A percentile compares a stretch with the other conserved stretches of the same genome.
These are phyloP conservation scores for Colletotrichum lentis DNA, from an alignment of 2,329 filamentous ascomycete genomes.

Conservation along the genomic window DNA sequence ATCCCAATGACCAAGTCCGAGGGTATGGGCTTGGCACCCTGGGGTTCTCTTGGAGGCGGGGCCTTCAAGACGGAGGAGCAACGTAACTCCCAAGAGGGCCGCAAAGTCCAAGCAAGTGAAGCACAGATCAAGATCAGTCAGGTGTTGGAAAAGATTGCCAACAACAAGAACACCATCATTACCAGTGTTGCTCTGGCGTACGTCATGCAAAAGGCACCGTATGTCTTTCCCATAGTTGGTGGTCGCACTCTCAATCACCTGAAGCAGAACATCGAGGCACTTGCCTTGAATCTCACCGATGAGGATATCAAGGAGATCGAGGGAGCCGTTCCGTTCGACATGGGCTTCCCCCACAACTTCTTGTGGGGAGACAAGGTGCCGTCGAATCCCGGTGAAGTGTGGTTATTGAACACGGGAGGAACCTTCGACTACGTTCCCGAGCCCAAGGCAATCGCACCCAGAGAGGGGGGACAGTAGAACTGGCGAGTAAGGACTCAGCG, in stretches of 20 bases:
- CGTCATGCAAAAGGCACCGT: slow-evolving; percentile 74
- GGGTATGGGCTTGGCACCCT: slow-evolving; percentile 67
- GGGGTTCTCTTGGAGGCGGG: slow-evolving; percentile 59
- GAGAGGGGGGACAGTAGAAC: slow-evolving; percentile 54
- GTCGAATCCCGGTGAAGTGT: slow-evolving; percentile 52
- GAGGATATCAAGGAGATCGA: slow-evolving; percentile 75
- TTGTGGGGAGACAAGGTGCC: slow-evolving; percentile 55
- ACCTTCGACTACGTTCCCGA: slow-evolving; percentile 60
- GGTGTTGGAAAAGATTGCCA: slow-evolving; percentile 59
- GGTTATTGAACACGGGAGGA: slow-evolving; percentile 57
- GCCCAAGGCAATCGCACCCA: slow-evolving; percentile 53
- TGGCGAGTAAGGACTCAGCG: slow-evolving; percentile 44
- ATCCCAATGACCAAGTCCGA: slow-evolving; percentile 70
- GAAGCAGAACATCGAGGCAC: slow-evolving; percentile 72
- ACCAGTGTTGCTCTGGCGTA: slow-evolving; percentile 72
- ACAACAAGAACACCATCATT: slow-evolving; percentile 53
- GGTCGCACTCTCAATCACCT: slow-evolving; percentile 75
- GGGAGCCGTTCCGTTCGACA: slow-evolving; percentile 65
- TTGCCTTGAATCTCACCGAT: slow-evolving; percentile 65
- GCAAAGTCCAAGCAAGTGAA: slow-evolving; percentile 54
- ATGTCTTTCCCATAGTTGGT: slow-evolving; percentile 78
- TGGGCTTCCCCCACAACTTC: slow-evolving; percentile 73
- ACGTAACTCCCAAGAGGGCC: slow-evolving; percentile 48
- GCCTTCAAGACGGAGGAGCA: slow-evolving; percentile 47
- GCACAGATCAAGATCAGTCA: slow-evolving; percentile 61